phyloP scores from a whole-genome alignment of 2,329 filamentous ascomycete genomes.

The Emydomyces testavorans region DNA sequence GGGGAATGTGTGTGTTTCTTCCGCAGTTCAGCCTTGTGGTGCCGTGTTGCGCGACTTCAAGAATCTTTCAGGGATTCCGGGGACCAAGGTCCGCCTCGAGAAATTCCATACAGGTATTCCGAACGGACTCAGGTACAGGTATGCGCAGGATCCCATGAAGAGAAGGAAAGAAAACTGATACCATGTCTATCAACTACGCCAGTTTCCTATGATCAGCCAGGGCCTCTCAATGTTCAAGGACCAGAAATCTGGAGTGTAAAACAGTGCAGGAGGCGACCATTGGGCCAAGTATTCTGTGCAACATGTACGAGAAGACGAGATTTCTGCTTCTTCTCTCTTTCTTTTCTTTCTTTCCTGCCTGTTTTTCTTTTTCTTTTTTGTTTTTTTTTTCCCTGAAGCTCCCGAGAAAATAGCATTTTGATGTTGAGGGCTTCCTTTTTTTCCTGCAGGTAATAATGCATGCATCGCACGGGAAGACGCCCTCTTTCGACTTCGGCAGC shows the following conservation, averaged over 20 bases:
- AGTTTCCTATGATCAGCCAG: background rate
- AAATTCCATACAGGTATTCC: background rate
- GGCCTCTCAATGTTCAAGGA: background rate
- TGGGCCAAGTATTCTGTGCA: conserved; percentile 1
- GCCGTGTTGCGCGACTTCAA: background rate
- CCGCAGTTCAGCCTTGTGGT: conserved; percentile 1
- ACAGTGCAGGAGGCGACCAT: background rate
- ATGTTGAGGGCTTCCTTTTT: too few species aligned
- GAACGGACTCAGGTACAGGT: background rate
- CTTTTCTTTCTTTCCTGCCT: too few species aligned
- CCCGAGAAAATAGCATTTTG: background rate
- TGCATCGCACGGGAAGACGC: too few species aligned
- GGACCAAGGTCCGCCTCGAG: background rate
- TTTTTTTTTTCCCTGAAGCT: background rate
- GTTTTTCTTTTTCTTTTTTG: too few species aligned
- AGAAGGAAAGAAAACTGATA: background rate
- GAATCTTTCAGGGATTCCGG: background rate
- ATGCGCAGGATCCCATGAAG: background rate
- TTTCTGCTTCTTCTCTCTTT: too few species aligned
- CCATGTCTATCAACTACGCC: background rate
- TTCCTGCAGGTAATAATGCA: too few species aligned
- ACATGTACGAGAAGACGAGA: background rate
- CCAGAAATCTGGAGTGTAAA: background rate
- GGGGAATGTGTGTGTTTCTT: background rate
- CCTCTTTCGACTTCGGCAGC: too few species aligned